phyloP scores from a whole-genome alignment of 768 basidiomycete species.

The Mycena epipterygia region DNA sequence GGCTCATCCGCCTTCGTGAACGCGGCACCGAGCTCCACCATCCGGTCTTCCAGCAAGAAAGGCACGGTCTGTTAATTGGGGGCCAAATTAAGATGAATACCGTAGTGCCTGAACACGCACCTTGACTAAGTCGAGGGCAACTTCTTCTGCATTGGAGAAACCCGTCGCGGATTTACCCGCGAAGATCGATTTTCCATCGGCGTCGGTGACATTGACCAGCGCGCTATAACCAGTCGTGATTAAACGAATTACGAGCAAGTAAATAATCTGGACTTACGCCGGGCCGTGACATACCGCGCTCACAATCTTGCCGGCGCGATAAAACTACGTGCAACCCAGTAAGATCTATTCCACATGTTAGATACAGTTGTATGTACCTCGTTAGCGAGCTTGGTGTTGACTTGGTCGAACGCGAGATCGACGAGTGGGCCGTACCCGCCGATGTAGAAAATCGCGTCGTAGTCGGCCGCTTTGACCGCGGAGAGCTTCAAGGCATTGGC shows the following conservation, averaged over 20 bases:
- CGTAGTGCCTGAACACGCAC: constrained; percentile 53
- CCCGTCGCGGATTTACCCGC: constrained; percentile 68
- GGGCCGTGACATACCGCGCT: constrained; percentile 87
- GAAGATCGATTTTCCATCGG: constrained; percentile 73
- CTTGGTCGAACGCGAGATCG: constrained; percentile 72
- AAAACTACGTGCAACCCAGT: constrained; percentile 66
- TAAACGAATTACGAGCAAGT: background rate
- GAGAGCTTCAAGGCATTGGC: constrained; percentile 69
- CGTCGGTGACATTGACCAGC: constrained; percentile 66
- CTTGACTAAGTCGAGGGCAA: constrained; percentile 53
- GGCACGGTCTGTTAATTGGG: constrained; percentile 67
- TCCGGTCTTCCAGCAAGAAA: constrained; percentile 77
- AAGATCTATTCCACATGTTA: constrained; percentile 62
- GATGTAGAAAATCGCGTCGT: constrained; percentile 81
- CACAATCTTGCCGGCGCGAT: constrained; percentile 71
- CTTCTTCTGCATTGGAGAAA: constrained; percentile 82
- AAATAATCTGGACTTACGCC: constrained; percentile 46
- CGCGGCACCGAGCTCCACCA: constrained; percentile 70
- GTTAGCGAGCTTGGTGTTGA: constrained; percentile 69
- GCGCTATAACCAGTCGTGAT: constrained; percentile 44
- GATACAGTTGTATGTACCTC: constrained; percentile 78
- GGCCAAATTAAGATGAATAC: background rate
- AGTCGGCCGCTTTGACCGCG: constrained; percentile 70
- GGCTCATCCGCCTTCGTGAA: constrained; percentile 67
- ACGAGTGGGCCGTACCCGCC: constrained; percentile 84